Evolutionary conservation across 2,329 filamentous ascomycete genomes (phyloP).

Genomic region (Microcyclosporella mali): DNA sequence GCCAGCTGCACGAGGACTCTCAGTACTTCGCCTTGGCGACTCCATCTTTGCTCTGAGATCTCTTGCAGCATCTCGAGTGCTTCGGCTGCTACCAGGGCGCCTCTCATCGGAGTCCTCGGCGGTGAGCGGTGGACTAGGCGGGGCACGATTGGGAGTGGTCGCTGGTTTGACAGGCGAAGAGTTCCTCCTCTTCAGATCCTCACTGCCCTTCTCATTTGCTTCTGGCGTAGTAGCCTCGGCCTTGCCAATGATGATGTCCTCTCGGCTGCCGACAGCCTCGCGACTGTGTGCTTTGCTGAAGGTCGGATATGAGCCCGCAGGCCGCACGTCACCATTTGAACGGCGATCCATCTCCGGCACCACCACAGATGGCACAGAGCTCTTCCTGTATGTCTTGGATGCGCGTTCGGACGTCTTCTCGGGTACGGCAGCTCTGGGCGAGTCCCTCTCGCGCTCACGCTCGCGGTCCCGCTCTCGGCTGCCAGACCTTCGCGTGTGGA

Average conservation of each 20-base stretch:
- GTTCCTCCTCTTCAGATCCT: conserved; percentile 24
- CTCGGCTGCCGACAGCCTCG: conserved; percentile 64
- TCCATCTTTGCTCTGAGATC: conserved; percentile 34
- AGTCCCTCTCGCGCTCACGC: conserved; percentile 18
- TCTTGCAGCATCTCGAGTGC: conserved; percentile 36
- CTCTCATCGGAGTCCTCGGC: conserved; percentile 39
- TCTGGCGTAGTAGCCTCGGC: conserved; percentile 35
- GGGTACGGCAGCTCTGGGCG: conserved; percentile 12
- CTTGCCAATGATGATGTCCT: conserved; percentile 28
- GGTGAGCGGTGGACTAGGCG: conserved; percentile 45
- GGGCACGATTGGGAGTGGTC: conserved; percentile 28
- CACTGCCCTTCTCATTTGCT: conserved; percentile 36
- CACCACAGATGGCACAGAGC: conserved; percentile 24
- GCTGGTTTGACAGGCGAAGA: conserved; percentile 21
- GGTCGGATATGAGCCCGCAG: conserved; percentile 63
- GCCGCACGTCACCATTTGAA: conserved; percentile 27
- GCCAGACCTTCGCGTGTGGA: conserved; percentile 20
- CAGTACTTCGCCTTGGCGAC: conserved; percentile 37
- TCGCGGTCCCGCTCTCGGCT: conserved; percentile 25
- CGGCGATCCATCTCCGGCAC: conserved; percentile 45
- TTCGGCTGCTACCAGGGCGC: conserved; percentile 40
- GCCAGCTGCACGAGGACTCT: conserved; percentile 34
- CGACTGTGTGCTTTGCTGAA: conserved; percentile 91
- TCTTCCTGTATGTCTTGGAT: conserved; percentile 5
- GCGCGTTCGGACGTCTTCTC: conserved; percentile 4